Percentiles rank a stretch among this genome's conserved stretches.
phyloP scores from a whole-genome alignment of 2,329 filamentous ascomycete genomes.

The Cladophialophora exuberans region DNA sequence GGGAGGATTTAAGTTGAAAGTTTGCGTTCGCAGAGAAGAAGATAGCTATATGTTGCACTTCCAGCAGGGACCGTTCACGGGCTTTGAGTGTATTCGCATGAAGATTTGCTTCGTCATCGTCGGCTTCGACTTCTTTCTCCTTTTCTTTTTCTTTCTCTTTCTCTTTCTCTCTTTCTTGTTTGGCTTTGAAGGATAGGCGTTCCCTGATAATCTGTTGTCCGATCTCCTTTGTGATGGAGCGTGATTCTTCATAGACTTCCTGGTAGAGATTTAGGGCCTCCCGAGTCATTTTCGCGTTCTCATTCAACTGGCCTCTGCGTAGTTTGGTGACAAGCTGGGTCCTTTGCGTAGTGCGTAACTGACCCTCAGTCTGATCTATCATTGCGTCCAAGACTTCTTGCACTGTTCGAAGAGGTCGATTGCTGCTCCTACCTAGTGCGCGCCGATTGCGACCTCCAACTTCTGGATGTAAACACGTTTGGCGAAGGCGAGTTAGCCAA shows the following conservation, averaged over 20 bases:
- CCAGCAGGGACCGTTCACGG: constrained; percentile 71
- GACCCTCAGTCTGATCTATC: constrained; percentile 79
- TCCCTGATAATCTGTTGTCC: constrained; percentile 64
- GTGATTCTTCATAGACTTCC: constrained; percentile 56
- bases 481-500: constrained; percentile 77
- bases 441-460: constrained; percentile 70
- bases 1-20: constrained; percentile 78
- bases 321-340: constrained; percentile 66
- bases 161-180: constrained; percentile 38
- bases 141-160: constrained; percentile 37
- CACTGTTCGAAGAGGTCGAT: constrained; percentile 75
- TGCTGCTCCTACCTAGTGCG: constrained; percentile 65
- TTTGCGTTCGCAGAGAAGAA: constrained; percentile 86
- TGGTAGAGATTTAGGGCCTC: constrained; percentile 74
- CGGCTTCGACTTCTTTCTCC: constrained; percentile 39
- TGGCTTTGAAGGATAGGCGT: constrained; percentile 36
- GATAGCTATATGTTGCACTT: constrained; percentile 76
- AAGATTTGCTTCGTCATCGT: constrained; percentile 41
- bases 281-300: constrained; percentile 69
- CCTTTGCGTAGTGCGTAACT: constrained; percentile 70
- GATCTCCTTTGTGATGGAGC: constrained; percentile 60
- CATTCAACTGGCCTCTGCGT: constrained; percentile 74
- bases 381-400: constrained; percentile 86
- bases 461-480: constrained; percentile 84
- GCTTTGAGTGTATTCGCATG: constrained; percentile 64